These are phyloP conservation scores for Lunularia cruciata DNA, from an alignment of 225 moss, liverwort and hornwort species.

Conservation along the genomic window DNA sequence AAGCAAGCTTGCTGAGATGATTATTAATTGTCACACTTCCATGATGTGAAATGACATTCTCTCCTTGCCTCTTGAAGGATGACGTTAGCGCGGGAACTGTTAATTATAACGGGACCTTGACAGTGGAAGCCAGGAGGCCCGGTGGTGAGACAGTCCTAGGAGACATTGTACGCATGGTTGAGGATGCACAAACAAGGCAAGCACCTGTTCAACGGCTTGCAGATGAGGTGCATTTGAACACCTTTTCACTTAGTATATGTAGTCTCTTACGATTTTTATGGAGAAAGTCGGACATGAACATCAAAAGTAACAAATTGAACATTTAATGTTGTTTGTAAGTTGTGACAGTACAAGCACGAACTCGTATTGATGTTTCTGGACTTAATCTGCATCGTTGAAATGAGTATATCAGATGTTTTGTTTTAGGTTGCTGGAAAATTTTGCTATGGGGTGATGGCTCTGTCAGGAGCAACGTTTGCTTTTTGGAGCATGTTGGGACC, in stretches of 20 bases:
- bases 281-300: no score
- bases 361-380: no score
- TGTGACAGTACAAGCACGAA: no score
- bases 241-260: not conserved
- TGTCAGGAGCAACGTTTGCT: constrained; percentile 89
- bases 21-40: not conserved
- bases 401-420: not conserved
- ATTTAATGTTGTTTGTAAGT: no score
- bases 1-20: not conserved
- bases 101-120: constrained; percentile 89
- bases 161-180: constrained; percentile 98
- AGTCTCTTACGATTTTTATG: no score
- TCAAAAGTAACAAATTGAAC: no score
- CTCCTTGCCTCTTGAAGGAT: constrained; percentile 49
- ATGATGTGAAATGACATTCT: not conserved
- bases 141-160: constrained; percentile 96
- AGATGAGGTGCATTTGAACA: constrained; percentile 56
- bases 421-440: constrained; percentile 95
- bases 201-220: constrained; percentile 97
- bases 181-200: constrained; percentile 98
- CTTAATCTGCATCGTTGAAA: no score
- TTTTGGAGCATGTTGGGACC: constrained; percentile 89
- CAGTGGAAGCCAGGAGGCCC: constrained; percentile 82
- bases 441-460: constrained; percentile 96
- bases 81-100: constrained; percentile 97